phyloP scores from a whole-genome alignment of 805 yeast genomes.

The Pichia exigua region DNA sequence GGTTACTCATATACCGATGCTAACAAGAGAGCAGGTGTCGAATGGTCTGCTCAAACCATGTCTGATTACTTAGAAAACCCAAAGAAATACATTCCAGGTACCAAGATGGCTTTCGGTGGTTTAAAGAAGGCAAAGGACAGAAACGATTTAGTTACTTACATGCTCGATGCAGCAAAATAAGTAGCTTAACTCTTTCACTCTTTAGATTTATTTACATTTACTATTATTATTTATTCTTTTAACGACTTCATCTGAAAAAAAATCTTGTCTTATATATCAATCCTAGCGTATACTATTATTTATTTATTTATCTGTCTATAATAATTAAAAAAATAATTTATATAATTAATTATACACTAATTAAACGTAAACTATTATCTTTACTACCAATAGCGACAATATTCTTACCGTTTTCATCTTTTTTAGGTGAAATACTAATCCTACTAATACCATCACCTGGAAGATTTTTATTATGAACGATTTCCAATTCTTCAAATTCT shows the following conservation, averaged over 20 bases:
- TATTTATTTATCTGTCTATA: conserved; percentile 4
- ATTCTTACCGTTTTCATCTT: conserved; percentile 18
- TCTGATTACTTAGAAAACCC: conserved; percentile 97
- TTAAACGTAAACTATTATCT: conserved; percentile 52
- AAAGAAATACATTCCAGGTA: conserved; percentile 99
- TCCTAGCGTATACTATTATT: background rate
- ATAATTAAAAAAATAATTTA: background rate
- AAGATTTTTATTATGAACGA: conserved; percentile 33
- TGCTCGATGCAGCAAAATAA: conserved; percentile 47
- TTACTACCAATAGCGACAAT: conserved; percentile 55
- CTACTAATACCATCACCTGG: conserved; percentile 61
- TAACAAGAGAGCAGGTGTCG: conserved; percentile 90
- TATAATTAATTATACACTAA: conserved; percentile 1
- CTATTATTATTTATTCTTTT: background rate
- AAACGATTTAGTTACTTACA: conserved; percentile 90
- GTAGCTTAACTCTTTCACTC: background rate
- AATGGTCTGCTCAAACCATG: conserved; percentile 83
- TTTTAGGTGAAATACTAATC: conserved; percentile 44
- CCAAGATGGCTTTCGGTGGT: conserved; percentile 99
- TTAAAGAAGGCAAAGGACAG: conserved; percentile 98
- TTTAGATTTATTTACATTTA: background rate
- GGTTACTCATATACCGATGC: conserved; percentile 98
- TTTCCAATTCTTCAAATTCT: conserved; percentile 24
- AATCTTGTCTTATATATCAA: background rate
- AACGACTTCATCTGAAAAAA: background rate